Evolutionary conservation across 2,329 filamentous ascomycete species (phyloP).

Genomic region (Aspergillus ochraceus): DNA sequence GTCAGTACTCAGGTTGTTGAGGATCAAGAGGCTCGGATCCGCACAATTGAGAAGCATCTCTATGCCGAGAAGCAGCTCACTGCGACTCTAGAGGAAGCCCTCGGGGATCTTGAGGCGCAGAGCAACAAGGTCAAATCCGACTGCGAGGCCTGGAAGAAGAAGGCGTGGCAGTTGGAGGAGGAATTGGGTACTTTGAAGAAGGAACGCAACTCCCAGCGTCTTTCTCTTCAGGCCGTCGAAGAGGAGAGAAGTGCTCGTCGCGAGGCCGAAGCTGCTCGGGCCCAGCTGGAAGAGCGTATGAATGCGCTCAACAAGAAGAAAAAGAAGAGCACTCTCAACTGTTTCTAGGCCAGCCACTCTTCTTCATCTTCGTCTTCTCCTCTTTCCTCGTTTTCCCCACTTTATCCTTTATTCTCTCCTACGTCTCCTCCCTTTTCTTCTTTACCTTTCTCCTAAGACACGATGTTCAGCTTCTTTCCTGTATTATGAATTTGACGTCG

Average conservation of each 20-base stretch:
- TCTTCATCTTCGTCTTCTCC: constrained; percentile 1
- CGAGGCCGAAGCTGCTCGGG: constrained; percentile 83
- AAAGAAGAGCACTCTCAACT: constrained; percentile 93
- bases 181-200: constrained; percentile 54
- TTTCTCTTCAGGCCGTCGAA: constrained; percentile 83
- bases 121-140: constrained; percentile 90
- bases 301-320: constrained; percentile 89
- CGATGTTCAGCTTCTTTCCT: constrained; percentile 20
- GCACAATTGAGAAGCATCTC: constrained; percentile 94
- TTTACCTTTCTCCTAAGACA: constrained; percentile 11
- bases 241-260: constrained; percentile 92
- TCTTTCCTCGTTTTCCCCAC: constrained; percentile 3
- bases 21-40: constrained; percentile 92
- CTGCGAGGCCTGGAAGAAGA: constrained; percentile 86
- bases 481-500: constrained; percentile 29
- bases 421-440: not conserved
- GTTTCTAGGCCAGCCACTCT: constrained; percentile 67
- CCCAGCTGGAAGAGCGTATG: constrained; percentile 92
- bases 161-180: constrained; percentile 74
- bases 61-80: constrained; percentile 96
- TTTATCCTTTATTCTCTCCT: constrained; percentile 2
- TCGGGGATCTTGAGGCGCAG: constrained; percentile 88
- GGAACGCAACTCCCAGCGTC: constrained; percentile 59
- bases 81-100: constrained; percentile 88
- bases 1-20: constrained; percentile 80